These are phyloP conservation scores for Yarrowia galli DNA, from an alignment of 1,139 yeast species.

Conservation along the genomic window DNA sequence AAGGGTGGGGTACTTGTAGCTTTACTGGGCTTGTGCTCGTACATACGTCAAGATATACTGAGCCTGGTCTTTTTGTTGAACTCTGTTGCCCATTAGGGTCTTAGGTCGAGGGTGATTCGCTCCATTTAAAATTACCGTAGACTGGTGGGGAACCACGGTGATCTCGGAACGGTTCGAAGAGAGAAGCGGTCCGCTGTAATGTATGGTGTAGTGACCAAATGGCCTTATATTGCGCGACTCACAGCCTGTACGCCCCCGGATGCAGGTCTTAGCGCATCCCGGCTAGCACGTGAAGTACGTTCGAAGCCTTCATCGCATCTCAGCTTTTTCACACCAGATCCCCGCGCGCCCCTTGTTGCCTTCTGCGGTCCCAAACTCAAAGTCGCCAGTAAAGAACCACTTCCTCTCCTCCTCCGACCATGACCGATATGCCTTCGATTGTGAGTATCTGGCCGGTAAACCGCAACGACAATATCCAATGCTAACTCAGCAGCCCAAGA, in stretches of 20 bases:
- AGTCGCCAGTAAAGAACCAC: slow-evolving; percentile 18
- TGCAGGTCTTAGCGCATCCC: neutral
- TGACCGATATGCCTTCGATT: slow-evolving; percentile 38
- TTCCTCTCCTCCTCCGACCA: slow-evolving; percentile 32
- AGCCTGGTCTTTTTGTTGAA: slow-evolving; percentile 6
- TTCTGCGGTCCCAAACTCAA: slow-evolving; percentile 34
- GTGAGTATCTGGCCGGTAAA: neutral
- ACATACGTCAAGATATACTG: neutral
- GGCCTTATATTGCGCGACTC: slow-evolving; percentile 1
- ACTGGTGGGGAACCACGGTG: neutral
- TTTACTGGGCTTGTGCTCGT: neutral
- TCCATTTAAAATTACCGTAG: slow-evolving; percentile 7
- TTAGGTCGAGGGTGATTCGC: slow-evolving; percentile 29
- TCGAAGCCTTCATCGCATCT: slow-evolving; percentile 31
- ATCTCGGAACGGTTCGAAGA: neutral
- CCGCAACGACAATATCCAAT: neutral
- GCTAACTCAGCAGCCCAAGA: slow-evolving; percentile 36
- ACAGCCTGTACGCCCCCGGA: neutral
- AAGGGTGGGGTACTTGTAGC: slow-evolving; percentile 19
- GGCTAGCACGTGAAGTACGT: slow-evolving; percentile 11
- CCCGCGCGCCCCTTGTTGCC: slow-evolving; percentile 38
- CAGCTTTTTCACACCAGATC: slow-evolving; percentile 37
- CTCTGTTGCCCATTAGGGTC: slow-evolving; percentile 25
- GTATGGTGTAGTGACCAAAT: neutral
- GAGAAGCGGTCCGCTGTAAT: too few species aligned